A percentile compares a stretch with the other conserved stretches of the same genome.
Conservation (phyloP, 73 alveolate genomes). For the Effrenium voratum region DNA sequence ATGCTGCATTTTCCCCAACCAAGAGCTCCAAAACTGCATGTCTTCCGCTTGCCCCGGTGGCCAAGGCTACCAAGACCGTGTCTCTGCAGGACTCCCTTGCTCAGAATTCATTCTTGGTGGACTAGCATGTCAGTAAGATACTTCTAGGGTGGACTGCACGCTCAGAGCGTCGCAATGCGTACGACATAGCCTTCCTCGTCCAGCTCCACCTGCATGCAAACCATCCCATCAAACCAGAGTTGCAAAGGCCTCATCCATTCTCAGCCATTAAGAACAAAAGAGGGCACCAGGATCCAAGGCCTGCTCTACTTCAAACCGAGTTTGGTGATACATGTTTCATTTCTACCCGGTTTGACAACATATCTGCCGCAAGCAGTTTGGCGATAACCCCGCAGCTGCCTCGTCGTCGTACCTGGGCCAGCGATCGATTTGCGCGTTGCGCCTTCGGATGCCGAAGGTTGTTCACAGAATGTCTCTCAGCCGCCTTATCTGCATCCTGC, state of each 20-base stretch:
- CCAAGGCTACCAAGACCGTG: too few relatives aligned
- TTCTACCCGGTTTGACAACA: background rate
- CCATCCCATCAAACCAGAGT: background rate
- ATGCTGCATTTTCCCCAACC: too few relatives aligned
- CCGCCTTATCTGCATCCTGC: background rate
- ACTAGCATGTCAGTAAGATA: too few relatives aligned
- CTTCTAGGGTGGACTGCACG: too few relatives aligned
- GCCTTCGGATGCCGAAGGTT: background rate
- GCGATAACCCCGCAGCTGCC: background rate
- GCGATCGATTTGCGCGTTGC: background rate
- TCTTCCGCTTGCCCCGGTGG: too few relatives aligned
- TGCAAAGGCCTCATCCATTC: background rate
- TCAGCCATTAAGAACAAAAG: background rate
- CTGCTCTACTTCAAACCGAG: background rate
- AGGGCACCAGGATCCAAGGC: background rate
- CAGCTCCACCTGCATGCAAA: constrained; percentile 33
- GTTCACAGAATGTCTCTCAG: background rate
- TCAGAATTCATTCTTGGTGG: too few relatives aligned
- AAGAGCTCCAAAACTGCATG: too few relatives aligned
- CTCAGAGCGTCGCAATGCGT: background rate
- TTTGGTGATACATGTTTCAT: background rate
- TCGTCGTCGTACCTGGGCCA: background rate
- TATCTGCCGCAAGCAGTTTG: background rate
- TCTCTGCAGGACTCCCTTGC: too few relatives aligned
- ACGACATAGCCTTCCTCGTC: constrained; percentile 75